Conservation (phyloP, 1,139 yeast species). For the Lodderomyces oxycetoniae region DNA sequence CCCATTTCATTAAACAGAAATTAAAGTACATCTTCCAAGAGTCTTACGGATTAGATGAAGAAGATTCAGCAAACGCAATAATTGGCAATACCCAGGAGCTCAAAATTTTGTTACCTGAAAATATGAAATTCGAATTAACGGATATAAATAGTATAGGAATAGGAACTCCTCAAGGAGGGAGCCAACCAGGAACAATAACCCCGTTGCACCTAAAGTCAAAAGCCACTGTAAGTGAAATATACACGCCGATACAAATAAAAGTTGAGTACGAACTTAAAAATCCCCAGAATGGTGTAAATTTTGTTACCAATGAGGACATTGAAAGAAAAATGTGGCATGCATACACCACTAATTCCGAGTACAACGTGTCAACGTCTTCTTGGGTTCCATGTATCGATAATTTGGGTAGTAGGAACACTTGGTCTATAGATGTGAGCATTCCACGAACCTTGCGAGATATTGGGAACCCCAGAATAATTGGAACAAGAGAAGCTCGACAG, state of each 20-base stretch:
- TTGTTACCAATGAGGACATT: slow-evolving; percentile 48
- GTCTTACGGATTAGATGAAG: slow-evolving; percentile 24
- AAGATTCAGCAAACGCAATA: slow-evolving; percentile 12
- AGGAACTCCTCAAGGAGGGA: slow-evolving; percentile 30
- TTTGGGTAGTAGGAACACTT: slow-evolving; percentile 81
- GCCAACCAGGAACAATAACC: slow-evolving; percentile 31
- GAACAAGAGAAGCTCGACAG: slow-evolving; percentile 24
- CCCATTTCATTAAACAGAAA: slow-evolving; percentile 60
- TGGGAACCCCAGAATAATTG: slow-evolving; percentile 46
- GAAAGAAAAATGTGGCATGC: slow-evolving; percentile 66
- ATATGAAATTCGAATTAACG: slow-evolving; percentile 57
- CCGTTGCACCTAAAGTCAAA: slow-evolving; percentile 37
- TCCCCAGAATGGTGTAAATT: slow-evolving; percentile 72
- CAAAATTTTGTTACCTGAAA: slow-evolving; percentile 65
- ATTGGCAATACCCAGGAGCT: slow-evolving; percentile 65
- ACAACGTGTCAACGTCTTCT: slow-evolving; percentile 78
- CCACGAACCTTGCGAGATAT: slow-evolving; percentile 78
- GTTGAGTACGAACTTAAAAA: slow-evolving; percentile 64
- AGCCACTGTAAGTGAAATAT: slow-evolving; percentile 37
- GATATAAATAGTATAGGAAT: slow-evolving; percentile 42
- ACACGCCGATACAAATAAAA: slow-evolving; percentile 67
- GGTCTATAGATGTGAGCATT: slow-evolving; percentile 83
- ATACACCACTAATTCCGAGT: slow-evolving; percentile 74
- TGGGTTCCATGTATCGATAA: slow-evolving; percentile 98
- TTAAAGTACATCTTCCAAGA: slow-evolving; percentile 60